Percentiles rank a stretch among this genome's conserved stretches.
These are phyloP conservation scores for Dictyostelium brefeldianum DNA, from an alignment of 78 protist species.

Conservation along the genomic window DNA sequence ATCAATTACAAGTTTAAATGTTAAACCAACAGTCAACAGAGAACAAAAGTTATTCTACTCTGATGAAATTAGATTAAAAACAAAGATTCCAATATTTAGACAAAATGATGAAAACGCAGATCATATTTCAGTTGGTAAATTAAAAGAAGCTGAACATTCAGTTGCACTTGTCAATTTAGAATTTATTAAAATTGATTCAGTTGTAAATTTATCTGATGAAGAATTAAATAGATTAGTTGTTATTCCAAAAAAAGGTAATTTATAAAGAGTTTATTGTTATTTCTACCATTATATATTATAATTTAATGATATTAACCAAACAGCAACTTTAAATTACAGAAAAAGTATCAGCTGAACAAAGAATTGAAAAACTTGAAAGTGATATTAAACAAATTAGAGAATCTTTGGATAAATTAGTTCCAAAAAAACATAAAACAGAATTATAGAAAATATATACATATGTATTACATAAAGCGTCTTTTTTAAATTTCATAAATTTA, in stretches of 20 bases:
- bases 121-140: conserved; percentile 50
- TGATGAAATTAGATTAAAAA: conserved; percentile 61
- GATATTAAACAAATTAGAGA: conserved; percentile 36
- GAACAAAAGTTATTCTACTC: not conserved
- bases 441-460: not conserved
- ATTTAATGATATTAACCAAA: too few species aligned
- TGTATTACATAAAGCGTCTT: not conserved
- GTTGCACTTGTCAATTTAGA: conserved; percentile 56
- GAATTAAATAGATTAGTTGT: conserved; percentile 60
- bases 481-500: not conserved
- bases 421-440: conserved; percentile 2
- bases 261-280: too few species aligned
- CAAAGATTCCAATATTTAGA: conserved; percentile 64
- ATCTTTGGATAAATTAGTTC: not conserved
- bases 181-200: conserved; percentile 37
- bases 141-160: conserved; percentile 66
- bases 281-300: too few species aligned
- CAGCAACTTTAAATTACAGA: too few species aligned
- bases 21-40: too few species aligned
- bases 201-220: conserved; percentile 56
- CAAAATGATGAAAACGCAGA: conserved; percentile 40
- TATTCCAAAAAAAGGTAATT: conserved; percentile 67
- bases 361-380: conserved; percentile 57
- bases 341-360: conserved; percentile 34
- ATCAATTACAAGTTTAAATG: too few species aligned